phyloP scores from a whole-genome alignment of 495 filamentous ascomycete genomes.

The Penicillium herquei region DNA sequence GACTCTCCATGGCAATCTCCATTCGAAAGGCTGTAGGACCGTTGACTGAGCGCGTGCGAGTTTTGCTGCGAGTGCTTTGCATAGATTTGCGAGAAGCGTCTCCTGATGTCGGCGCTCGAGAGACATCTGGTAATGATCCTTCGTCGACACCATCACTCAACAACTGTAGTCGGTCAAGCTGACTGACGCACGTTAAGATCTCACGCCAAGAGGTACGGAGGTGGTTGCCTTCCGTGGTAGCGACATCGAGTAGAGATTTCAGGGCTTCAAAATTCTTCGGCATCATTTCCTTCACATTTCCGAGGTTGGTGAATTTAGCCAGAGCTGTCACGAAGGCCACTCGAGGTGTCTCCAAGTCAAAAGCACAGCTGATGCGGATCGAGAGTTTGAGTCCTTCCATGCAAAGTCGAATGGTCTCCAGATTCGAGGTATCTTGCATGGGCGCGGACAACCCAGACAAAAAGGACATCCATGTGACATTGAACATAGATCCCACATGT shows the following conservation, averaged over 20 bases:
- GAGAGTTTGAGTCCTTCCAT: slow-evolving; percentile 94
- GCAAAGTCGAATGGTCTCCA: slow-evolving; percentile 85
- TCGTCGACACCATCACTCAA: slow-evolving; percentile 93
- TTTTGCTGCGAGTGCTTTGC: slow-evolving; percentile 61
- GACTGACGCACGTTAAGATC: slow-evolving; percentile 90
- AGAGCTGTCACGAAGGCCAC: slow-evolving; percentile 93
- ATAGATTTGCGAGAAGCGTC: slow-evolving; percentile 62
- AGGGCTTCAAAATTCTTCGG: slow-evolving; percentile 94
- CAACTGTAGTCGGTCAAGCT: slow-evolving; percentile 94
- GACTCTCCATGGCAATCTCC: slow-evolving; percentile 86
- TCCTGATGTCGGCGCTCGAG: slow-evolving; percentile 62
- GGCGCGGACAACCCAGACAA: slow-evolving; percentile 88
- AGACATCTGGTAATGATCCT: slow-evolving; percentile 86
- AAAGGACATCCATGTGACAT: slow-evolving; percentile 99
- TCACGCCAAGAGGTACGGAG: slow-evolving; percentile 92
- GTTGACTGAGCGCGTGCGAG: slow-evolving; percentile 63
- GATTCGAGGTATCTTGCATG: slow-evolving; percentile 86
- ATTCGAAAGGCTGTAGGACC: slow-evolving; percentile 68
- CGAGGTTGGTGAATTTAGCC: slow-evolving; percentile 90
- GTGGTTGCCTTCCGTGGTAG: slow-evolving; percentile 85
- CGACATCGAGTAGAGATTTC: slow-evolving; percentile 86
- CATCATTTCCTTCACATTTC: slow-evolving; percentile 93
- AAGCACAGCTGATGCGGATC: slow-evolving; percentile 87
- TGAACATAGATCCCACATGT: slow-evolving; percentile 98
- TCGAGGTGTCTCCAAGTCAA: slow-evolving; percentile 85